Base-by-base conservation (phyloP, 2,329 filamentous ascomycete genomes). In the Ceratocystis albifundus region DNA sequence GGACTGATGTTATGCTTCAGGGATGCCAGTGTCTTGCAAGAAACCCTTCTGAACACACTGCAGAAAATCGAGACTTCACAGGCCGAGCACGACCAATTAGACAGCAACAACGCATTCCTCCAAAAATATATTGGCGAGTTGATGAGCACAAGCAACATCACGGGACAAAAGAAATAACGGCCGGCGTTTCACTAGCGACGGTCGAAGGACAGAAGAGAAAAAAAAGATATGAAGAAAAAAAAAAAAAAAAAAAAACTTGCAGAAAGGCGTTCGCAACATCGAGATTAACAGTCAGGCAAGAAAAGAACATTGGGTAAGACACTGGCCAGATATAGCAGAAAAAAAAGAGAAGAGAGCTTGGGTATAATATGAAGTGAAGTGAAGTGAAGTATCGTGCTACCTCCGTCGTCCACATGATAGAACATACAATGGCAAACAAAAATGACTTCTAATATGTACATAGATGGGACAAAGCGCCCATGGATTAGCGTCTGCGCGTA, bases 111-210 rank as follows among this genome's bases (percentile, higher is more conserved):
- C 81, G 93, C 91, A 73, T 96, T 97, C 73, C 78, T 99, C 61
- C 93, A 97, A 76, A 96, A 96, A 75, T 97, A 97, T 75, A 97
- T 97, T 72, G 93, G 93, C 70, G 93, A 96, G 73, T 81, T 97
- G 66, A 97, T 96, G 84, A 89, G 90, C 71, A 88, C 86, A n/a
- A 86, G 84, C 74, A 88, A 88, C 73, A 88, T 88, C 71, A 88
- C 85, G 0, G 80, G 85, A 1, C 78, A 75, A 65, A 82, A 83
- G 72, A 85, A 84, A 74, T 85, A 73, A 80, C 5, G 15, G 8
- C 8, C 15, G 12, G 20, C 10, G 15, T 55, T 25, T 55, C 10
- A 25, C 50, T 41, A 41, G 36, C 36, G 3, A 4, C 36, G 36
- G 36, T 3, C 36, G 2, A 41, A 15, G 10, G 36, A 41, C 12